These are phyloP conservation scores for Crotalaria pallida DNA, from an alignment of 306 rosid species.

Conservation along the genomic window DNA sequence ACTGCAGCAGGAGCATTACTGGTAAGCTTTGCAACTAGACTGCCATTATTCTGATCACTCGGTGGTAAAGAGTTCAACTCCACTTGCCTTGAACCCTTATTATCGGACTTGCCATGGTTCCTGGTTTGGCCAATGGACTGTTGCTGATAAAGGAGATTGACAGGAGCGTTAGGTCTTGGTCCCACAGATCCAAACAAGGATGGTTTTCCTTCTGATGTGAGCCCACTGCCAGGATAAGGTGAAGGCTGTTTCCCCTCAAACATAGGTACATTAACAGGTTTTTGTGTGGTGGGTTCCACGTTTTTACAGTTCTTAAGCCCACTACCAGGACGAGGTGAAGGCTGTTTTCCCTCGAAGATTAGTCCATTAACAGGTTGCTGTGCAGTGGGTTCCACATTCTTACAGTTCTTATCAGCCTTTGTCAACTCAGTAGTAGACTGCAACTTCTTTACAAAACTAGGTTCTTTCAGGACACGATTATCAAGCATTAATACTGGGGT, in stretches of 20 bases:
- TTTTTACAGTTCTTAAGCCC: constrained; percentile 28
- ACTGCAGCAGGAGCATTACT: constrained; percentile 43
- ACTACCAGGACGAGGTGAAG: constrained; percentile 3
- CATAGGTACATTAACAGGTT: constrained; percentile 33
- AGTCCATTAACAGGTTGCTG: constrained; percentile 40
- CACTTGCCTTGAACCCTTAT: constrained; percentile 54
- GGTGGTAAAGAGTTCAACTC: constrained; percentile 72
- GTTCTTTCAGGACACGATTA: constrained; percentile 46
- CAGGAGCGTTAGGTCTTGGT: constrained; percentile 36
- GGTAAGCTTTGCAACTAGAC: constrained; percentile 47
- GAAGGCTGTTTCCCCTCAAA: constrained; percentile 45
- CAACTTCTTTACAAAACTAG: constrained; percentile 35
- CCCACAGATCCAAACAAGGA: constrained; percentile 49
- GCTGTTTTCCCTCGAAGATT: constrained; percentile 39
- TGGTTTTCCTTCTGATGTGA: constrained; percentile 48
- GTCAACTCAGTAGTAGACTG: constrained; percentile 35
- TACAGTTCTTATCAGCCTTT: constrained; percentile 42
- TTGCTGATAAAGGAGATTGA: constrained; percentile 37
- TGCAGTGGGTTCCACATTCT: constrained; percentile 37
- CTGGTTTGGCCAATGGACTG: constrained; percentile 43
- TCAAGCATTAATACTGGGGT: constrained; percentile 78
- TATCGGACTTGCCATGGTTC: constrained; percentile 49
- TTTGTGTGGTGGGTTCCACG: constrained; percentile 39
- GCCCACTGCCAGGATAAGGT: constrained; percentile 34
- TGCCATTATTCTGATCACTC: constrained; percentile 41